These are phyloP conservation scores for Scheffersomyces ergatensis DNA, from an alignment of 805 yeast species.

Conservation along the genomic window DNA sequence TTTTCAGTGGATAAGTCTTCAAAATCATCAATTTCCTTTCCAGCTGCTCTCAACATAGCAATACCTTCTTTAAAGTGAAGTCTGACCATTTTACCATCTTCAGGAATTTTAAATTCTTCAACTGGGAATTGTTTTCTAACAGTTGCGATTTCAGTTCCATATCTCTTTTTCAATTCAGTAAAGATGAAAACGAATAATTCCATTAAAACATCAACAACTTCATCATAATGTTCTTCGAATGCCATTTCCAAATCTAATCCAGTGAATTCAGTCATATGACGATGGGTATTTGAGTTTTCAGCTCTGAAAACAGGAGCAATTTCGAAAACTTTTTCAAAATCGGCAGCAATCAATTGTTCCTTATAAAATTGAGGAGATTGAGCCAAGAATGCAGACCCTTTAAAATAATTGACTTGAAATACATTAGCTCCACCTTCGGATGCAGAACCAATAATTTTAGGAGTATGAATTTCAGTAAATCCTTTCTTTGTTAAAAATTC, in stretches of 20 bases:
- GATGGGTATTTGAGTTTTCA: constrained; percentile 97
- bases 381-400: constrained; percentile 88
- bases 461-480: constrained; percentile 93
- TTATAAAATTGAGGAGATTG: constrained; percentile 98
- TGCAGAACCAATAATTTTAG: constrained; percentile 91
- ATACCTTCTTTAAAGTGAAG: constrained; percentile 90
- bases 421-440: constrained; percentile 98
- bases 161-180: constrained; percentile 76
- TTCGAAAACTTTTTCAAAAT: constrained; percentile 94
- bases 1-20: constrained; percentile 93
- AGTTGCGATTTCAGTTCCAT: constrained; percentile 76
- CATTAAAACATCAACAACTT: constrained; percentile 60
- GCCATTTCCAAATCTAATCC: constrained; percentile 99
- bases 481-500: constrained; percentile 70
- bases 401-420: constrained; percentile 90
- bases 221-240: constrained; percentile 97
- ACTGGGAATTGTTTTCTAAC: constrained; percentile 96
- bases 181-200: constrained; percentile 88
- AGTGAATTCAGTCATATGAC: constrained; percentile 98
- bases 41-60: constrained; percentile 78
- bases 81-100: constrained; percentile 89
- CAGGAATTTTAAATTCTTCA: constrained; percentile 94
- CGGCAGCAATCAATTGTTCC: constrained; percentile 97
- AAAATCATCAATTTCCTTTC: constrained; percentile 79
- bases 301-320: constrained; percentile 99